Percentiles rank a stretch among this genome's conserved stretches.
Conservation (phyloP, 495 filamentous ascomycete species). For the Aspergillus diversus region DNA sequence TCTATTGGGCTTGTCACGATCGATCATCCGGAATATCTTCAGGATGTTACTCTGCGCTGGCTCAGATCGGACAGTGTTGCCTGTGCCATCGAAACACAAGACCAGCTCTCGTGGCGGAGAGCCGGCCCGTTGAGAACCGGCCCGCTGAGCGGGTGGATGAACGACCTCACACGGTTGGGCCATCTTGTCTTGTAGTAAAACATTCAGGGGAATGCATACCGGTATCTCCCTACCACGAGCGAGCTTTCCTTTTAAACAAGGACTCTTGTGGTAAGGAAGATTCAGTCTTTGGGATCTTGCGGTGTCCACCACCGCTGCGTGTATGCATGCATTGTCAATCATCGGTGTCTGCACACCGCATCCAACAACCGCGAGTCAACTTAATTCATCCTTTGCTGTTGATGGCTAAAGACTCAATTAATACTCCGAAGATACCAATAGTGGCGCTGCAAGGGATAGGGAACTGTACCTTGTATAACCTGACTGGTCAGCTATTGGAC, state of each 20-base stretch:
- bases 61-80: conserved; percentile 34
- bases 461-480: not conserved
- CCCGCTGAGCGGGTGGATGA: no score
- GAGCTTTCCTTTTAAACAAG: not conserved
- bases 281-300: not conserved
- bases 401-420: not conserved
- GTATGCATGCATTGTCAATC: conserved; percentile 6
- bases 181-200: not conserved
- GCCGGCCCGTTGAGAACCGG: not conserved
- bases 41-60: conserved; percentile 38
- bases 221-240: not conserved
- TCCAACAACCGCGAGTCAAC: not conserved
- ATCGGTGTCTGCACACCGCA: conserved; percentile 3
- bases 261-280: not conserved
- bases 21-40: conserved; percentile 36
- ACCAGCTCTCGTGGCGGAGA: conserved; percentile 22
- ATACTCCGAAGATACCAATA: not conserved
- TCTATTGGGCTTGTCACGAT: conserved; percentile 26
- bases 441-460: not conserved
- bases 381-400: not conserved
- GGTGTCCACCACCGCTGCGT: not conserved
- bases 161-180: not conserved
- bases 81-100: conserved; percentile 45
- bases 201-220: not conserved
- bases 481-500: not conserved